Conservation (phyloP, 257 asterid species). For the Capsicum baccatum region DNA sequence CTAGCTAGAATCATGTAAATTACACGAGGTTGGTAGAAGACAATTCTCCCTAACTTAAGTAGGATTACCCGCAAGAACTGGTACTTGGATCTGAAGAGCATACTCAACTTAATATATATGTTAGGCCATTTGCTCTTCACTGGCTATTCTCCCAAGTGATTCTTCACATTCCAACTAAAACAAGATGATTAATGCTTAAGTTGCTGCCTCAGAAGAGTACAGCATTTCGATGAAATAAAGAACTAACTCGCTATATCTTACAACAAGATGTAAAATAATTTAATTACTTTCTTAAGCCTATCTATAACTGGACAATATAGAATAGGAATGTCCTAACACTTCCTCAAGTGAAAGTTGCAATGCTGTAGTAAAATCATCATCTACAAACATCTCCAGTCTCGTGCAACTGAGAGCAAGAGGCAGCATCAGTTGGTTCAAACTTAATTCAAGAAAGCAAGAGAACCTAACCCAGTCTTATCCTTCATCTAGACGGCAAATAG, state of each 20-base stretch:
- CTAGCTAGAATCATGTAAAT: not conserved
- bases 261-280: not conserved
- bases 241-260: not conserved
- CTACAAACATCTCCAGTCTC: not conserved
- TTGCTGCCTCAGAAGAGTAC: slow-evolving; percentile 16
- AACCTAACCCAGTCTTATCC: not conserved
- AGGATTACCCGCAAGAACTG: slow-evolving; percentile 1
- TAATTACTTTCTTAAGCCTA: slow-evolving; percentile 18
- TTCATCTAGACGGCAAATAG: slow-evolving; percentile 1
- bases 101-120: not conserved
- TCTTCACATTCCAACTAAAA: slow-evolving; percentile 20
- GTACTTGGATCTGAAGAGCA: not conserved
- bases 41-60: not conserved
- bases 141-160: slow-evolving; percentile 20
- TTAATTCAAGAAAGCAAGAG: not conserved
- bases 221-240: not conserved
- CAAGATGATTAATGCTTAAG: slow-evolving; percentile 6
- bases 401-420: not conserved
- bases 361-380: slow-evolving; percentile 16
- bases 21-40: slow-evolving; percentile 17
- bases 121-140: not conserved
- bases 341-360: slow-evolving; percentile 12
- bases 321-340: slow-evolving; percentile 3
- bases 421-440: not conserved
- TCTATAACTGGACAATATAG: slow-evolving; percentile 5